Conservation (phyloP, 108 stramenopile genomes). For the Cyclostephanos invisitatus region DNA sequence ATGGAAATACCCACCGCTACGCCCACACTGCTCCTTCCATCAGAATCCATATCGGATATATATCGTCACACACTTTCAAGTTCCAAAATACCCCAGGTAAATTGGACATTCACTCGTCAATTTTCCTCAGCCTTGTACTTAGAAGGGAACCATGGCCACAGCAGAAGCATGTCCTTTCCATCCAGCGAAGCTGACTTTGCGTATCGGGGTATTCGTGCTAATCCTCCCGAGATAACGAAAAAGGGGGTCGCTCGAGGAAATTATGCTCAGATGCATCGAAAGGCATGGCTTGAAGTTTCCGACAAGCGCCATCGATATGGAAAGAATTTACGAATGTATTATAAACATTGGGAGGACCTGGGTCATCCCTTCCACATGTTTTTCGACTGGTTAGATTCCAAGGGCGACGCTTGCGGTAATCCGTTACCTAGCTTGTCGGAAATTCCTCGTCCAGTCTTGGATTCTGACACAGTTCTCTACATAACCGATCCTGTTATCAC, state of each 20-base stretch:
- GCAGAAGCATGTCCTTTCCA: background rate
- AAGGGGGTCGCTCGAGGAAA: slow-evolving; percentile 76
- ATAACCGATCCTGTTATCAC: slow-evolving; percentile 67
- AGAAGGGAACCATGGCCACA: background rate
- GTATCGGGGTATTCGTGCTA: slow-evolving; percentile 76
- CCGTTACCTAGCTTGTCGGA: slow-evolving; percentile 69
- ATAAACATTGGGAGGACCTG: slow-evolving; percentile 78
- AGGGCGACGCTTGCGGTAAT: slow-evolving; percentile 69
- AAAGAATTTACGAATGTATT: slow-evolving; percentile 90
- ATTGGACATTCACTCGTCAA: slow-evolving; percentile 49
- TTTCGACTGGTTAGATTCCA: slow-evolving; percentile 90
- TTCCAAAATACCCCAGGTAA: slow-evolving; percentile 10
- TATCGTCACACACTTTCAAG: slow-evolving; percentile 1
- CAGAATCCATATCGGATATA: slow-evolving; percentile 18
- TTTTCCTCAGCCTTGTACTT: slow-evolving; percentile 20
- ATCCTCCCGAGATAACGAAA: slow-evolving; percentile 75
- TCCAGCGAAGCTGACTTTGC: slow-evolving; percentile 34
- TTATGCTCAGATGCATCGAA: slow-evolving; percentile 76
- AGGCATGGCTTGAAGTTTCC: slow-evolving; percentile 90
- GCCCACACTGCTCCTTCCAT: slow-evolving; percentile 19
- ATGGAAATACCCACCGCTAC: background rate
- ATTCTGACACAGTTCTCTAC: slow-evolving; percentile 84
- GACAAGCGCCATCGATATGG: slow-evolving; percentile 93
- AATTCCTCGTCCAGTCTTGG: slow-evolving; percentile 73
- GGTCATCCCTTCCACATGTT: slow-evolving; percentile 80